Base-by-base conservation (phyloP, 495 filamentous ascomycete species). In the Collariella sp. region DNA sequence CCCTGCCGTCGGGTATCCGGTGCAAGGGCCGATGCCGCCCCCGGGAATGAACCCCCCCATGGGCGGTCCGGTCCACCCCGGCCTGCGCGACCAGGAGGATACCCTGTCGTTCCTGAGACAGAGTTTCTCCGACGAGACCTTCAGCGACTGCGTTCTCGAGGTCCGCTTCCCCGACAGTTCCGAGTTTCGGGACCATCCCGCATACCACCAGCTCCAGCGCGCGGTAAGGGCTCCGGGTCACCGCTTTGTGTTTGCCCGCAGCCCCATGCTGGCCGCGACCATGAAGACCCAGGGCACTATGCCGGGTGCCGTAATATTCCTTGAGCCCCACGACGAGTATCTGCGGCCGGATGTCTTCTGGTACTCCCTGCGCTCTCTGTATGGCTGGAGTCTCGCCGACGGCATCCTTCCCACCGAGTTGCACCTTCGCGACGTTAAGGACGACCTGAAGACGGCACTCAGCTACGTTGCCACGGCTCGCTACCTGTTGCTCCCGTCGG, bases 401-500 rank as follows among this genome's bases (percentile, higher is more conserved):
- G 43, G 43, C n/a, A 46, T 50, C 13, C 59, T 62, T 16, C 62
- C 60, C 0, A 56, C 53, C 10, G 58, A 62, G 0, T 46, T 65
- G 3, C 43, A 2, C 3, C 56, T 56, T 58, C 42, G 70, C 60
- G 36, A 64, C 52, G 39, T 62, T 46, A 56, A 49, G 3, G 71
- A 76, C 46, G 72, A 69, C 42, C 70, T 82, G 52, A 61, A 69
- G 16, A 71, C 78, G 38, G 71, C 71, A 36, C 62, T 84, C 12
- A 72, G 73, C 29, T 82, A 80, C 56, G 71, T 76, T 26, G 75
- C 79, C 10, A 71, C 75, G 19, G 79, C 77, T 10, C 70, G 72
- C 34, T 63, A 79, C 22, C 63, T 84, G 16, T 59, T 66, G 46
- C 70, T 81, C 38, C 62, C 57, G 7, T 62, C 65, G 42, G 70